Base-by-base conservation (phyloP, 1,139 yeast genomes). In the Scheffersomyces segobiensis region DNA sequence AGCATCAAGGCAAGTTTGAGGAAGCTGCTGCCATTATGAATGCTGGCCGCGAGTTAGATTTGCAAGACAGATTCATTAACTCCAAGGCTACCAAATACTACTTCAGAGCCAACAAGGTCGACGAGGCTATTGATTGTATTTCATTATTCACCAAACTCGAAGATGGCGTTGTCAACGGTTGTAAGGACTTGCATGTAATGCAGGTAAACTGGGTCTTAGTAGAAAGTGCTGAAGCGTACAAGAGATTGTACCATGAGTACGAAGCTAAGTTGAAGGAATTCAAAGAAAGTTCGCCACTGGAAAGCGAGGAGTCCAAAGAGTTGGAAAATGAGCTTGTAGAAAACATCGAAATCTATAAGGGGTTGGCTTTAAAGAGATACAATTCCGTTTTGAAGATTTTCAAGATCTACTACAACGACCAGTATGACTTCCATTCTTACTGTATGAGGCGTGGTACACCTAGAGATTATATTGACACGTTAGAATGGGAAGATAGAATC, bases 361-460 rank as follows among this genome's bases (percentile, higher is more conserved):
- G 97, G 0, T 76, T 95, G 64, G 87, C 98, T 0, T 75, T 93
- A 63, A 96, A 96, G 73, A 84, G 99, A 67, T 92, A 83, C 70
- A 74, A 78, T 49, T 87, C 93, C 0, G 82, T 93, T 46, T 78
- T 87, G 56, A 86, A 87, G 60, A 83, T 89, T 42, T 92, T 87
- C 73, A 82, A 85, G 55, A 90, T 86, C 58, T 92, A 88, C 74
- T 84, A 79, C 70, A 86, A 85, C 61, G 99, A 96, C 69, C 98
- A 95, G 75, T 84, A 89, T 65, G 99, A 95, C 71, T 95, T 95
- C 87, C 99, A 95, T 72, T 88, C 90, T 52, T 95, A 92, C 73
- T 89, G 97, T 71, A 85, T 91, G 81, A 86, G 98, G 75, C 87
- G 89, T 66, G 98, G 98, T 18, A 91, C 98, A 5, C 88, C 96